Evolutionary conservation across 2,329 filamentous ascomycete genomes (phyloP).

Genomic region (Microcyclospora pomicola): DNA sequence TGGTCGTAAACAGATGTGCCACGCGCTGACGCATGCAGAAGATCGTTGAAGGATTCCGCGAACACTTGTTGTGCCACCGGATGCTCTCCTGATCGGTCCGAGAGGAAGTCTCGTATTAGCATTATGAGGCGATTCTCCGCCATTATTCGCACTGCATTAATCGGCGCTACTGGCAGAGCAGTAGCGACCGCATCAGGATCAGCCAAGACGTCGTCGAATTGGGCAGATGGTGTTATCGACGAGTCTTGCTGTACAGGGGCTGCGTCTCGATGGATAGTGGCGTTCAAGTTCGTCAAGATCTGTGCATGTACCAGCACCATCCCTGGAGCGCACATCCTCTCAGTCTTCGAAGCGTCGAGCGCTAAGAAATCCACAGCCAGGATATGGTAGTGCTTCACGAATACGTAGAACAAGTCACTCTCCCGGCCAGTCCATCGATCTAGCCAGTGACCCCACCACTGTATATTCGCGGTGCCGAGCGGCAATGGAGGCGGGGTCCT

Average conservation of each 20-base stretch:
- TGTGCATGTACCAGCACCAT: slow-evolving; percentile 73
- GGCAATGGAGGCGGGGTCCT: slow-evolving; percentile 53
- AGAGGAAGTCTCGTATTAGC: slow-evolving; percentile 66
- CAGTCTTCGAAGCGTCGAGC: slow-evolving; percentile 35
- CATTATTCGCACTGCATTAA: slow-evolving; percentile 66
- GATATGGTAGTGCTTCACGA: slow-evolving; percentile 76
- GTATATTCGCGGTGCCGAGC: slow-evolving; percentile 55
- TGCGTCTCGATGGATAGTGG: slow-evolving; percentile 64
- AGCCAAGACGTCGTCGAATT: slow-evolving; percentile 52
- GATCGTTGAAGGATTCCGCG: slow-evolving; percentile 56
- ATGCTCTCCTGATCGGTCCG: slow-evolving; percentile 42
- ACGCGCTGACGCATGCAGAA: slow-evolving; percentile 61
- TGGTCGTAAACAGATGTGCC: slow-evolving; percentile 71
- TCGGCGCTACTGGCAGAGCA: slow-evolving; percentile 47
- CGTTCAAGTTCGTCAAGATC: slow-evolving; percentile 63
- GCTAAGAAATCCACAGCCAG: slow-evolving; percentile 52
- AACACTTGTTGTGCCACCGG: slow-evolving; percentile 52
- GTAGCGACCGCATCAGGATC: slow-evolving; percentile 54
- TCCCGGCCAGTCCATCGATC: slow-evolving; percentile 76
- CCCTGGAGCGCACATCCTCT: slow-evolving; percentile 55
- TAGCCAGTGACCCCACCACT: slow-evolving; percentile 76
- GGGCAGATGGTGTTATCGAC: slow-evolving; percentile 32
- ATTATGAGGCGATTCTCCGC: slow-evolving; percentile 78
- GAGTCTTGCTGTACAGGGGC: slow-evolving; percentile 33
- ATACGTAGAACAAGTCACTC: slow-evolving; percentile 82